Conservation (phyloP, 2,329 filamentous ascomycete genomes). For the Dothiorella sarmentorum region DNA sequence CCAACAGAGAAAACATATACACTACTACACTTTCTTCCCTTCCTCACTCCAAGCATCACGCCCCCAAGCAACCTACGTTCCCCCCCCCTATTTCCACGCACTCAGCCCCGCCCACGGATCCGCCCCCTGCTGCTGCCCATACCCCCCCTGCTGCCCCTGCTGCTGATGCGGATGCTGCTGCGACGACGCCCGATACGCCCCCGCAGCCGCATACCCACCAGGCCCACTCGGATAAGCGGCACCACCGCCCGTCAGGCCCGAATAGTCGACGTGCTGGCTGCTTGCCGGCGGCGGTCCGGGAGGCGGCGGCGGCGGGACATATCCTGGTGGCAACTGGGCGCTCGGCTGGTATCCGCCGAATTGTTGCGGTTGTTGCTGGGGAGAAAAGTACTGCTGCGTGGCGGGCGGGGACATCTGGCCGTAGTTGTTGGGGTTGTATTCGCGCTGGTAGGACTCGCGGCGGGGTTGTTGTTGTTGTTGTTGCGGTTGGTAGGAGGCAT, state of each 20-base stretch:
- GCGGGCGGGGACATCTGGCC: constrained; percentile 52
- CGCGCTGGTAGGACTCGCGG: constrained; percentile 33
- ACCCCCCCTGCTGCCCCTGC: constrained; percentile 29
- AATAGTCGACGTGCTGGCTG: constrained; percentile 48
- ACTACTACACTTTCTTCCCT: background rate
- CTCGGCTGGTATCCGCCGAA: constrained; percentile 43
- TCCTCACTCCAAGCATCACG: background rate
- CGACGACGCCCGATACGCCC: background rate
- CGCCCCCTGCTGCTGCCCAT: too few relatives aligned
- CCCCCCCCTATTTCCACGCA: constrained; percentile 56
- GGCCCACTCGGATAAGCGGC: constrained; percentile 46
- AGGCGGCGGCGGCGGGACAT: constrained; percentile 64
- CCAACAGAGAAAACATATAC: too few relatives aligned
- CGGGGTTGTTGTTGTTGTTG: constrained; percentile 25
- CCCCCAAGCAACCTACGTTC: background rate
- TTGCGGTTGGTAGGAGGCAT: background rate
- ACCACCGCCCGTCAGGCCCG: constrained; percentile 29
- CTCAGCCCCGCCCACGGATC: constrained; percentile 71
- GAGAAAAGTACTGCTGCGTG: constrained; percentile 54
- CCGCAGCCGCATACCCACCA: constrained; percentile 50
- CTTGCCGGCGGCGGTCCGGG: constrained; percentile 60
- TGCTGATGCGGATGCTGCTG: constrained; percentile 41
- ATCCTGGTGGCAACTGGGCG: constrained; percentile 63
- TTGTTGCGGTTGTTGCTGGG: constrained; percentile 44
- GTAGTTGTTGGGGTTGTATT: constrained; percentile 49